Conservation (phyloP, 2,329 filamentous ascomycete species). For the Penicillium paneum region DNA sequence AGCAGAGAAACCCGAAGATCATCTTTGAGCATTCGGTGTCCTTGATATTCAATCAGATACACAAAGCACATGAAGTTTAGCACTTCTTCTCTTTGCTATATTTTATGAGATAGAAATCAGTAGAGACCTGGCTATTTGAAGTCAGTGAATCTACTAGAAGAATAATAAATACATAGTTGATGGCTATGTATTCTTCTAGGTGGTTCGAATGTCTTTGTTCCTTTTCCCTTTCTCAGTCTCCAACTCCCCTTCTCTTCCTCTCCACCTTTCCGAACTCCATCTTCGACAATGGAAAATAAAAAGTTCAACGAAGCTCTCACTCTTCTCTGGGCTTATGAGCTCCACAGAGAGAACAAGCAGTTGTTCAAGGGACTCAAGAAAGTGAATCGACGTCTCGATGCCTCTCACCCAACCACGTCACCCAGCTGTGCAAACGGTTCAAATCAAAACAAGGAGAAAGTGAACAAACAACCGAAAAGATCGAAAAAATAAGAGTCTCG, state of each 20-base stretch:
- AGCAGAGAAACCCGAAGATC: too few species aligned
- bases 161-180: too few species aligned
- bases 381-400: neutral
- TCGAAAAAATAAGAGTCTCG: neutral
- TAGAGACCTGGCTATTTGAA: neutral
- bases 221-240: neutral
- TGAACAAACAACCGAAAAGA: neutral
- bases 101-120: neutral
- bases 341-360: conserved; percentile 1
- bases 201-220: neutral
- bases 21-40: neutral
- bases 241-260: neutral
- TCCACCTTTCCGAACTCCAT: too few species aligned
- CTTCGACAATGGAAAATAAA: neutral
- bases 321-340: conserved; percentile 6
- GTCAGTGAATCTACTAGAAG: too few species aligned
- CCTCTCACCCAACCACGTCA: neutral
- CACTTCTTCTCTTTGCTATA: neutral
- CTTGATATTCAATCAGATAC: neutral
- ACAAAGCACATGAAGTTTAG: neutral
- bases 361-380: conserved; percentile 6
- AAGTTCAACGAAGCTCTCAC: conserved; percentile 1
- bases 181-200: too few species aligned
- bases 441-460: neutral
- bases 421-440: neutral